Percentiles rank a stretch among this genome's conserved stretches.
Conservation (phyloP, 441 rosid species). For the Croton setiger region DNA sequence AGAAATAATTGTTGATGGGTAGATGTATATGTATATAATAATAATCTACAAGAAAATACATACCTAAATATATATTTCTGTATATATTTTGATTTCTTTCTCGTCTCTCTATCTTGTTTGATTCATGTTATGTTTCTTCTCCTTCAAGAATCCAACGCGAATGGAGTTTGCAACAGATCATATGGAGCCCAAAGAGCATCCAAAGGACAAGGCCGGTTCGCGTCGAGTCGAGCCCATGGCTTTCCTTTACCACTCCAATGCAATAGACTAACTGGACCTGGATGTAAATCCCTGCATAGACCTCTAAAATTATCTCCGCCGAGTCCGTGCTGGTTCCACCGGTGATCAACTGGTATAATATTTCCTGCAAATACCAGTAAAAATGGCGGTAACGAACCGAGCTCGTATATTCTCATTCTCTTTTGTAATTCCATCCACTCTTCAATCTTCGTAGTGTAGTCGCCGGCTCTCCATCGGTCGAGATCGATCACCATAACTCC, state of each 20-base stretch:
- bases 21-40: neutral
- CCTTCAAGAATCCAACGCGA: conserved; percentile 57
- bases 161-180: conserved; percentile 76
- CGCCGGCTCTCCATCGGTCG: conserved; percentile 72
- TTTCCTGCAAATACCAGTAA: conserved; percentile 74
- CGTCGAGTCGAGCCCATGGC: conserved; percentile 91
- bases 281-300: conserved; percentile 74
- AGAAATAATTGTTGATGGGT: neutral
- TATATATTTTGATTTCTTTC: neutral
- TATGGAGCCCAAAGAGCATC: conserved; percentile 96
- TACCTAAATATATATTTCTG: conserved; percentile 5
- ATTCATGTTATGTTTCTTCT: neutral
- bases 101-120: neutral
- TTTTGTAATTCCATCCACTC: conserved; percentile 97
- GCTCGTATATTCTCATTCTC: conserved; percentile 76
- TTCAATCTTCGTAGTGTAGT: conserved; percentile 72
- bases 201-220: conserved; percentile 81
- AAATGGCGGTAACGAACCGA: conserved; percentile 90
- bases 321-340: conserved; percentile 94
- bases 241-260: conserved; percentile 99
- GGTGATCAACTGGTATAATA: conserved; percentile 71
- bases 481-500: conserved; percentile 98
- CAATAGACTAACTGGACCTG: conserved; percentile 85
- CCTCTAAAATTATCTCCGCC: conserved; percentile 91
- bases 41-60: conserved; percentile 15